Evolutionary conservation across 441 rosid species (phyloP), one percentile per base, ranked within the genome.

Genomic region (Gossypium davidsonii): DNA sequence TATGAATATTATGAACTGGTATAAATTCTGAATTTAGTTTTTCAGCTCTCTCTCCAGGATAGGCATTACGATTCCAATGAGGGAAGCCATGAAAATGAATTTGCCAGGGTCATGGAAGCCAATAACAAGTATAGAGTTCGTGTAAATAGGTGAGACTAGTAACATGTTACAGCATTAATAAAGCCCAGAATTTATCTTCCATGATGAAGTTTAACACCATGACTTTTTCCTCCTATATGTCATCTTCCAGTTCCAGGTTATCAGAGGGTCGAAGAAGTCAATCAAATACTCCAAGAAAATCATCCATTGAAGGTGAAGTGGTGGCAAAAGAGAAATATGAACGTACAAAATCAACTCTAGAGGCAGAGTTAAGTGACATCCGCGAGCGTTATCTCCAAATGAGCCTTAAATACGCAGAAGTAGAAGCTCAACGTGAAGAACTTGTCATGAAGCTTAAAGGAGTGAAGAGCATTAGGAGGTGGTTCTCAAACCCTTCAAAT

Each of bases 361-460:
- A 87, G 79, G n/a, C 83, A 8, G 90, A 89, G 79, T 57, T 87
- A 42, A 83, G 28, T 66, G 90, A 89, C 52, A 74, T 87, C 14
- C 86, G 76, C 0, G 88, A 89, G 59, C 80, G 88, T 0, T 89
- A 89, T 60, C 76, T 80, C 57, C 70, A 80, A 31, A 82, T 89
- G 91, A 89, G 93, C 79, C 91, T 89, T 57, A 84, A 84, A 71
- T 89, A 85, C 70, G 91, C 88, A 12, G 87, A 85, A 72, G 89
- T 82, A 7, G 93, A 85, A 80, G 81, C 71, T 49, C 81, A 87
- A 70, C 83, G 89, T 12, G 89, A 89, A 78, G 86, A 84, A 42
- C 89, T 87, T 51, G 88, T 87, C 51, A 85, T 84, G 91, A 85
- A 87, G 77, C 87, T 89, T 44, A 85, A 70, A 77, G 73, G 80